Evolutionary conservation across 768 basidiomycete species (phyloP), one percentile per base, ranked within the genome.

Genomic region (Hygrophoropsis aurantiaca): DNA sequence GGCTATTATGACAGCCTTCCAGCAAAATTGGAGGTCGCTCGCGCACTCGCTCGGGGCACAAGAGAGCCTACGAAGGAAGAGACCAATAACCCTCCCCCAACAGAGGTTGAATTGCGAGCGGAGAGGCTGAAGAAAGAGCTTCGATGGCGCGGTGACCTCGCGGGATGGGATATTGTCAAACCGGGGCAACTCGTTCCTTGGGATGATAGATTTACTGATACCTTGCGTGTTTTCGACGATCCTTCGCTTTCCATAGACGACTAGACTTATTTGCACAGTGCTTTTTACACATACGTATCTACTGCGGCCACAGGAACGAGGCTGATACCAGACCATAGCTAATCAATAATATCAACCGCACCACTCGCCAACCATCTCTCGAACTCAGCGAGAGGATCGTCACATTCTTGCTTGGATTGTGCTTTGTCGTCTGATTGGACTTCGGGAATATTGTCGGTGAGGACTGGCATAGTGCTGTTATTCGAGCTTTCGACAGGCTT

Each of bases 61-160:
- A 78, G 93, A 11, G 86, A 92, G 56, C 82, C 85, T n/a, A 95
- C 92, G 11, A 88, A 87, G 60, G 89, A 87, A 49, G 95, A 97
- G 66, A 57, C 66, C 36, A 74, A 74, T 11, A 78, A 86, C 56
- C 90, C 91, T 2, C 90, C 93, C 3, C 83, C 82, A 23, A 93
- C 87, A 1, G 92, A 97, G 68, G 85, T 90, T 18, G 90, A 97
- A 61, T 73, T 98, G 47, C 81, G 87, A 37, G 85, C 85, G 32
- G 93, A 97, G 68, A 74, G 95, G 55, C 64, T 93, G 64, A 86
- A 87, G 67, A 95, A 94, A 69, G 95, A 98, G 70, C 64, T 82
- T 55, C 74, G 82, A 56, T 98, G 95, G 95, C 78, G 81, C 37
- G 75, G 79, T 18, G 88, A 94, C 57, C 69, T 87, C 45, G 75